Evolutionary conservation across 129 eudicot species (phyloP).

Genomic region (Tagetes erecta): DNA sequence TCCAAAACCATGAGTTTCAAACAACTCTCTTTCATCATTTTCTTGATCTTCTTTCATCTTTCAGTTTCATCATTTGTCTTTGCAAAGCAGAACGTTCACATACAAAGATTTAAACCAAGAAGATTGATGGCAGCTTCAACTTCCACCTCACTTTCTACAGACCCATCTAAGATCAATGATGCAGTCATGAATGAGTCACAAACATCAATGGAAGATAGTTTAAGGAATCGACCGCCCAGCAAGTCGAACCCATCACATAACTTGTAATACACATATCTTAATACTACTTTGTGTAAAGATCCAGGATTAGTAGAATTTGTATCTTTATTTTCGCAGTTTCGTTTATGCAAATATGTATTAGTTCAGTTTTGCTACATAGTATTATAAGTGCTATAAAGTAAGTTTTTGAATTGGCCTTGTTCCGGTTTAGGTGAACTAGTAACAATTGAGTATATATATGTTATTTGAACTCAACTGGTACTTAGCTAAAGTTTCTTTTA

Average conservation of each 20-base stretch:
- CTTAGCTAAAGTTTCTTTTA: too few species aligned
- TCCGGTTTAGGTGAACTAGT: too few species aligned
- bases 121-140: constrained; percentile 42
- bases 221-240: constrained; percentile 63
- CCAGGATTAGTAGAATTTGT: constrained; percentile 10
- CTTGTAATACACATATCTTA: constrained; percentile 30
- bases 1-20: constrained; percentile 30
- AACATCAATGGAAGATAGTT: constrained; percentile 48
- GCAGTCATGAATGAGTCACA: constrained; percentile 37
- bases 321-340: neutral
- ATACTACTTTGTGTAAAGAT: constrained; percentile 15
- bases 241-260: constrained; percentile 76
- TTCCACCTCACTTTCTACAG: constrained; percentile 39
- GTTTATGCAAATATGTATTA: too few species aligned
- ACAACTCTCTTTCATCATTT: constrained; percentile 33
- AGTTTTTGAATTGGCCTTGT: too few species aligned
- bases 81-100: neutral
- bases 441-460: too few species aligned
- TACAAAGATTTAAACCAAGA: constrained; percentile 50
- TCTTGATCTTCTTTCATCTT: constrained; percentile 44
- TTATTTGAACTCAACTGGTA: too few species aligned
- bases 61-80: constrained; percentile 17
- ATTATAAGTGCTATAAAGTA: too few species aligned
- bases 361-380: too few species aligned
- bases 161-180: constrained; percentile 38